These are phyloP conservation scores for Westerdykella sp. DNA, from an alignment of 2,329 filamentous ascomycete genomes.

Conservation along the genomic window DNA sequence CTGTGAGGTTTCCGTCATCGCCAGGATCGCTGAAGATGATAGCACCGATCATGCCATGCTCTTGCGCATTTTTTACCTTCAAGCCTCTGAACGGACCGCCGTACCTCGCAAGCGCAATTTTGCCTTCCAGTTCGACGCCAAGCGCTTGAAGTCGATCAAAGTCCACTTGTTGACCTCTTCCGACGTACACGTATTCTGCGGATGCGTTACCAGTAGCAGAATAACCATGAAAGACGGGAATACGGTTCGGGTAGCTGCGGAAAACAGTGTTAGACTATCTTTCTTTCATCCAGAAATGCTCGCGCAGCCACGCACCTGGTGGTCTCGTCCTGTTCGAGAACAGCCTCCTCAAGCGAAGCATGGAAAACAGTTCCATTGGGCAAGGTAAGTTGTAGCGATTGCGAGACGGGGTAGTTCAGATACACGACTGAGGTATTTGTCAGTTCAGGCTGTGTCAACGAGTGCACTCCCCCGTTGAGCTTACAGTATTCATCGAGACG, in stretches of 20 bases:
- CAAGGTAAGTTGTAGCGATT: conserved; percentile 30
- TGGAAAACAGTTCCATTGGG: conserved; percentile 30
- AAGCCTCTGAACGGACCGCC: conserved; percentile 43
- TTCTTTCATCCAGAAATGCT: not conserved
- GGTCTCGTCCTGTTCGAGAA: conserved; percentile 29
- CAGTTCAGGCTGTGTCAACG: not conserved
- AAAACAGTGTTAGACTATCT: not conserved
- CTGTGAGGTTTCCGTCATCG: conserved; percentile 45
- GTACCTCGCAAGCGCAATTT: conserved; percentile 45
- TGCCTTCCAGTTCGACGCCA: conserved; percentile 42
- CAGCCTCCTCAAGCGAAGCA: conserved; percentile 27
- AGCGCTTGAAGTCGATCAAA: conserved; percentile 39
- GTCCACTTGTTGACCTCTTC: conserved; percentile 40
- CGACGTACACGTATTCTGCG: conserved; percentile 46
- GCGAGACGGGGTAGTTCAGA: conserved; percentile 35
- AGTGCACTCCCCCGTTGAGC: not conserved
- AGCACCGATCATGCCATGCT: conserved; percentile 41
- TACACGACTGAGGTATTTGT: conserved; percentile 23
- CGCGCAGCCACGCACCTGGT: conserved; percentile 9
- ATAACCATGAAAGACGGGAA: conserved; percentile 46
- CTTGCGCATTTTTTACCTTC: conserved; percentile 46
- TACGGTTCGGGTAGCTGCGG: conserved; percentile 32
- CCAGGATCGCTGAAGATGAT: conserved; percentile 43
- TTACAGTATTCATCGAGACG: conserved; percentile 34
- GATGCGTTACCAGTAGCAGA: conserved; percentile 42